Base-by-base conservation (phyloP, 2,329 filamentous ascomycete genomes). In the Aschersonia sp. region DNA sequence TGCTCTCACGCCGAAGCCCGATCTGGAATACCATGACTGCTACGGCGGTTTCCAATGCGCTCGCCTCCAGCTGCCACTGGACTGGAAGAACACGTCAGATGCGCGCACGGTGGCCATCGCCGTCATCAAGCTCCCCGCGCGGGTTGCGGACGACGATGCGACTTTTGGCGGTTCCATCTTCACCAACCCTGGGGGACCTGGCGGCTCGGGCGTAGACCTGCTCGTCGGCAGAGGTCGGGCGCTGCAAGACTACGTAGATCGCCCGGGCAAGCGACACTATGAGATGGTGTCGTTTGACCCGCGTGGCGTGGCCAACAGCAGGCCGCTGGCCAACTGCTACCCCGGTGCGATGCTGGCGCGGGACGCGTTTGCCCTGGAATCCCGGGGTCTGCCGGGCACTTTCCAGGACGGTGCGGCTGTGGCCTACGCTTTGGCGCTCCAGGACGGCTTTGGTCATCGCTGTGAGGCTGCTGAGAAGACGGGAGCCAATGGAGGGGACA, bases 271-370 rank as follows among this genome's bases (percentile, higher is more conserved):
- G 30, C 58, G 56, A 5, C 64, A 68, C 50, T 68, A 68, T 42
- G 66, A 69, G 47, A 59, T 71, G 12, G 51, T 72, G 4, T 63
- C 63, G 5, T 72, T 69, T 51, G 70, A 73, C 51, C 69, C 70
- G 0, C 63, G 70, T 4, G 70, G 69, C 29, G 51, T 71, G 4
- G 61, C 57, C 2, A 53, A 58, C 48, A 66, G 63, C 3, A 61
- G 60, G 5, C 70, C 70, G 0, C 47, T 45, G 9, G 59, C 63
- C 1, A 60, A 69, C 46, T 72, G 69, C 58, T 72, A 61, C 51
- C 54, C 56, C 12, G 49, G 46, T 2, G 55, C 61, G 35, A 32
- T 53, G 5, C 53, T 64, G 5, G 59, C 60, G 2, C 59, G 65
- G 2, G 54, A 56, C 5, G 55, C 58, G 49, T 47, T 59, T 47